Base-by-base conservation (phyloP, 2,329 filamentous ascomycete species). In the Neopestalotiopsis sp. region DNA sequence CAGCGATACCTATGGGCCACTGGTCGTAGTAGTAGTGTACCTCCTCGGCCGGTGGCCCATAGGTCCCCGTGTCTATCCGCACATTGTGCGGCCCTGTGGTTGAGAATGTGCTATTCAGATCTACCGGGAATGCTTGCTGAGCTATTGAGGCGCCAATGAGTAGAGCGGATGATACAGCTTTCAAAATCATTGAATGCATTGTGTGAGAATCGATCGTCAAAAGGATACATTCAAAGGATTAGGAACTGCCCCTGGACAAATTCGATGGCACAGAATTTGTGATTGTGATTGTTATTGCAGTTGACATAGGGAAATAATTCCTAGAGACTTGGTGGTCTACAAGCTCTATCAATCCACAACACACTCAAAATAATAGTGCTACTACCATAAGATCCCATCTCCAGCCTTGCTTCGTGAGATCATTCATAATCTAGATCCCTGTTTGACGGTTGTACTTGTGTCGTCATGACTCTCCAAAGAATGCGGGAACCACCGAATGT, bases 11-110 rank as follows among this genome's bases (percentile, higher is more conserved):
- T 28, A 83, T 83, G 1, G 82, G 82, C 82, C 81, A 84, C 72
- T 84, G 81, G 34, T 81, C 80, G 68, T 83, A 83, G 73, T 80
- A 86, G 72, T 85, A 86, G 71, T 86, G 83, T 49, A 81, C 80
- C 70, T 86, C 83, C 71, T 86, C 84, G 3, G 86, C 74, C 1
- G 76, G 71, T 1, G 83, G 83, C 3, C 84, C 83, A 61, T 84
- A 84, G 3, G 81, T 82, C n/a, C 84, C 84, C 67, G 82, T 82
- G 70, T 86, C 83, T 6, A 81, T 76, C 42, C 83, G 78, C 1
- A 86, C 64, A 45, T 68, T 59, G 49, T 59, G 49, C 1, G 67
- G 20, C 0, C 67, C 67, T 1, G 67, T 59, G 17, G 67, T 59
- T 12, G 32, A 38, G 20, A 68, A 49, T 10, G 67, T 68, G 67